Evolutionary conservation across 495 filamentous ascomycete species (phyloP), one percentile per base, ranked within the genome.

Genomic region (Penicillium soppii): DNA sequence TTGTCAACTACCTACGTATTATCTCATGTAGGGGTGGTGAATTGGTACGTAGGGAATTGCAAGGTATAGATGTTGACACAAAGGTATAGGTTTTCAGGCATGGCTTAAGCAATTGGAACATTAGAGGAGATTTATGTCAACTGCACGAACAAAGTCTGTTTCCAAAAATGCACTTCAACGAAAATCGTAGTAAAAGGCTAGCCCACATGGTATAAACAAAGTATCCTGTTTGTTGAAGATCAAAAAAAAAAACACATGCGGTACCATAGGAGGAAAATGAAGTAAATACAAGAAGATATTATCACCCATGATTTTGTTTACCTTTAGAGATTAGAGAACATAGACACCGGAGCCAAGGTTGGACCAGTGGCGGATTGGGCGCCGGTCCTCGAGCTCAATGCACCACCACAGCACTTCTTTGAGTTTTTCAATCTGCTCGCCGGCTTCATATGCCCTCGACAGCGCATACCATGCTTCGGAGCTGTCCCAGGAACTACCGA

Each of bases 381-480:
- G 69, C 38, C 64, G 74, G 22, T 81, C 81, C 53, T 79, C 80
- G 37, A 89, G 66, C 61, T 87, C 83, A 30, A 91, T 62, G 15
- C 86, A 90, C 67, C 89, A 78, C 68, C 84, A 89, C 43, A 89
- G 77, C 10, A 86, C 80, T 43, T 82, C 77, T 60, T 90, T 91
- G 38, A 94, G 84, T 63, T 91, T 95, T 37, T 91, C 88, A 6
- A 82, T 65, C 73, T 97, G 88, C 6, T 87, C 87, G 43, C 87
- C 85, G 47, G 85, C 82, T 69, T 97, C 92, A 57, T 95, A 88
- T 38, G 85, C 90, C 53, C 89, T 74, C 1, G 94, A 90, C 13
- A 98, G 79, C 8, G 85, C 83, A 59, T 87, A 91, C 94, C 94
- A 98, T 16, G 92, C 94, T 63, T 96, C 94, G n/a, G 85, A 83